Evolutionary conservation across 495 filamentous ascomycete species (phyloP), one percentile per base, ranked within the genome.

Genomic region (Hypoxylon lienhwacheense): DNA sequence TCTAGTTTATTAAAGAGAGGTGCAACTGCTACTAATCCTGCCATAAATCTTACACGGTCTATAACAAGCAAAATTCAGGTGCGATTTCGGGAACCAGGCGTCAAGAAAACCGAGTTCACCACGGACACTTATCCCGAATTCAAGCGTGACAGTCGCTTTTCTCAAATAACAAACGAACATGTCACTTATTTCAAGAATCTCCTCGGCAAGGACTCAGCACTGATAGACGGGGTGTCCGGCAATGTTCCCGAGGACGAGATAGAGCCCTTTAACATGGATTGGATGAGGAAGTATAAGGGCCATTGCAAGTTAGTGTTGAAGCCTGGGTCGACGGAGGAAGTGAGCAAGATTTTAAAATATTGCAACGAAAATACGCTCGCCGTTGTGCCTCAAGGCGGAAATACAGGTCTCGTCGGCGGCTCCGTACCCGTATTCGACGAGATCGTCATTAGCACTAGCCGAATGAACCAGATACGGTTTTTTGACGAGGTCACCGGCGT

Each of bases 251-350:
- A 64, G 20, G 85, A 87, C 54, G 93, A 98, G 64, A 77, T 97
- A 47, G 90, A 92, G 64, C 82, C 90, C 11, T 97, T 89, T 81
- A 98, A 98, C 74, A 83, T 81, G 59, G 93, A 98, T 74, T 98
- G 93, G 93, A 97, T 97, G 95, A 84, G 88, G 68, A 98, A 98
- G 70, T 98, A 97, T 75, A 85, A 90, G 28, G 93, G 93, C 28
- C 91, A 96, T 66, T 84, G 88, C 43, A 81, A 83, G 47, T 75
- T 98, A 6, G 90, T 97, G 6, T 74, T 98, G 36, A 96, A 92
- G 72, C 93, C 93, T 6, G 75, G 76, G 25, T 82, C 79, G 7
- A 90, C 89, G 2, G 82, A 89, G 52, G 87, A 98, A 70, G 85
- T 96, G 65, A 91, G 88, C 78, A 77, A 88, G 70, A 84, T 97